Conservation (phyloP, 2,329 filamentous ascomycete species). For the Alternaria atra region DNA sequence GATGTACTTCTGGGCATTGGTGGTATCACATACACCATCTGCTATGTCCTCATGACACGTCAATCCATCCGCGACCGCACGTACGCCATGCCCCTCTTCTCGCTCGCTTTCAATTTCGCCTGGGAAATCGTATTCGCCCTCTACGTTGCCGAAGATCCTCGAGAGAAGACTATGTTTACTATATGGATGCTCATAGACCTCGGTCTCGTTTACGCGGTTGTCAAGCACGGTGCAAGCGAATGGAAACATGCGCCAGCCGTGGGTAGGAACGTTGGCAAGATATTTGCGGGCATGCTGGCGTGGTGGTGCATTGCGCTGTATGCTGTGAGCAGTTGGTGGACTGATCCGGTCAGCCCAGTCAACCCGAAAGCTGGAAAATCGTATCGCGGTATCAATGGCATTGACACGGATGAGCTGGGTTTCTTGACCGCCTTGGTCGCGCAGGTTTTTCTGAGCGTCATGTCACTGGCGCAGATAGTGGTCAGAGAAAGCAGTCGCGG, state of each 20-base stretch:
- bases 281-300: slow-evolving; percentile 51
- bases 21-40: slow-evolving; percentile 28
- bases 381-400: slow-evolving; percentile 46
- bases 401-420: slow-evolving; percentile 62
- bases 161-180: slow-evolving; percentile 58
- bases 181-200: slow-evolving; percentile 62
- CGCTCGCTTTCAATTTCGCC: slow-evolving; percentile 60
- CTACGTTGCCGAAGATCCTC: slow-evolving; percentile 56
- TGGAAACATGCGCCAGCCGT: slow-evolving; percentile 56
- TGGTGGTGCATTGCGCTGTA: slow-evolving; percentile 54
- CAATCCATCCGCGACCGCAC: slow-evolving; percentile 58
- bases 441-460: slow-evolving; percentile 55
- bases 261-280: slow-evolving; percentile 52
- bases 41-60: slow-evolving; percentile 59
- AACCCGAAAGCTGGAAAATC: slow-evolving; percentile 56
- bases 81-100: slow-evolving; percentile 61
- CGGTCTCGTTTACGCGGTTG: slow-evolving; percentile 57
- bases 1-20: slow-evolving; percentile 24
- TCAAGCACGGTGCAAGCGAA: slow-evolving; percentile 57
- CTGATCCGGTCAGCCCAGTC: slow-evolving; percentile 54
- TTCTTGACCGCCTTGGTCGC: slow-evolving; percentile 60
- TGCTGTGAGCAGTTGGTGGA: slow-evolving; percentile 60
- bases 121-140: slow-evolving; percentile 63
- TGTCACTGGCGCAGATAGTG: slow-evolving; percentile 56
- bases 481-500: slow-evolving; percentile 61